These are phyloP conservation scores for Veloporphyrellus conicus DNA, from an alignment of 1,284 basidiomycete species.

Conservation along the genomic window DNA sequence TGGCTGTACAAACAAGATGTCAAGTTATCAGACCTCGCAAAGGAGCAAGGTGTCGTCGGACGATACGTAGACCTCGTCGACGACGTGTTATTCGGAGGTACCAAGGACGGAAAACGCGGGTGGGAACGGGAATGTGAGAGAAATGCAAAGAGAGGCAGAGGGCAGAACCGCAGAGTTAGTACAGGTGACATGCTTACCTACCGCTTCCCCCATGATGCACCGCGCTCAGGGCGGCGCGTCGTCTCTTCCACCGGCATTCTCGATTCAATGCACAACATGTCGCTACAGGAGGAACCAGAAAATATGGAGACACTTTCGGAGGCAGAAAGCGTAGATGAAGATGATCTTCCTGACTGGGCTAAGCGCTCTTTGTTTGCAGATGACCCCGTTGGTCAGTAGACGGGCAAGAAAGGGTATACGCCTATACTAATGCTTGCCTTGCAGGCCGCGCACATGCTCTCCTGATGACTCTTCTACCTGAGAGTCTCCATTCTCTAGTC, in stretches of 20 bases:
- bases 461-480: constrained; percentile 42
- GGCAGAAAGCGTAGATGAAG: constrained; percentile 45
- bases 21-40: constrained; percentile 47
- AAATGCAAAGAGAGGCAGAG: constrained; percentile 36
- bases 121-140: constrained; percentile 53
- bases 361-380: constrained; percentile 49
- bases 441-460: constrained; percentile 61
- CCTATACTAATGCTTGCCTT: constrained; percentile 5
- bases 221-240: constrained; percentile 40
- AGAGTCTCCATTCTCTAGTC: constrained; percentile 44
- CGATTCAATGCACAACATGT: constrained; percentile 45
- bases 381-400: constrained; percentile 54
- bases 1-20: constrained; percentile 75
- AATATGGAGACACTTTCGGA: constrained; percentile 48
- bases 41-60: constrained; percentile 54
- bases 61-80: constrained; percentile 71
- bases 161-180: constrained; percentile 50
- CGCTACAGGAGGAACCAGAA: constrained; percentile 58
- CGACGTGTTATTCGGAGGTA: constrained; percentile 63
- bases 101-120: constrained; percentile 46
- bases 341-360: constrained; percentile 69
- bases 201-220: constrained; percentile 19
- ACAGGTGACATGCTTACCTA: constrained; percentile 41
- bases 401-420: background rate
- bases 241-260: constrained; percentile 50